Conservation (phyloP, 176 grass and related monocot genomes). For the Bolboschoenus planiculmis region DNA sequence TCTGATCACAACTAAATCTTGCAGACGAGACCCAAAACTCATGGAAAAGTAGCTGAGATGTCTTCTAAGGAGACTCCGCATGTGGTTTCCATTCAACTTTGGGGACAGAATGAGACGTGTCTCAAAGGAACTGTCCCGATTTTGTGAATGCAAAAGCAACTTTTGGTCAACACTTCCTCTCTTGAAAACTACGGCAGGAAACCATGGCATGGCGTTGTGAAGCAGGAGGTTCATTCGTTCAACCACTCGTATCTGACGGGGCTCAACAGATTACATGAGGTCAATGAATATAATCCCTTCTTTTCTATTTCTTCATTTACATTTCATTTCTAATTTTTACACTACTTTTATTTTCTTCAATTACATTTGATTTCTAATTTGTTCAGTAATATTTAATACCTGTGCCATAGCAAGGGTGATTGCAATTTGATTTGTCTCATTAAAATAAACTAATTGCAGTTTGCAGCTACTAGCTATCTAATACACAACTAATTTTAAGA, state of each 20-base stretch:
- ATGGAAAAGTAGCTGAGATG: background rate
- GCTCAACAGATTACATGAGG: background rate
- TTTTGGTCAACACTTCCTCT: slow-evolving; percentile 20
- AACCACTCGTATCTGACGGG: background rate
- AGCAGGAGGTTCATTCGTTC: background rate
- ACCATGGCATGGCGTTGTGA: slow-evolving; percentile 12
- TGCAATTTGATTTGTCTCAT: background rate
- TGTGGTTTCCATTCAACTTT: background rate
- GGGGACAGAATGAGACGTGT: slow-evolving; percentile 15
- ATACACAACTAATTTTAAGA: too few species aligned
- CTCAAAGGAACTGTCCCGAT: slow-evolving; percentile 22
- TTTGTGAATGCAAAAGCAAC: slow-evolving; percentile 12
- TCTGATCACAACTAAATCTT: background rate
- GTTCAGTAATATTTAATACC: background rate
- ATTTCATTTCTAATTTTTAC: background rate
- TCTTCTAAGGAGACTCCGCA: background rate
- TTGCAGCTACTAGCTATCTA: too few species aligned
- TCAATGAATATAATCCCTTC: background rate
- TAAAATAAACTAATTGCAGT: background rate
- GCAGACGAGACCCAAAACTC: slow-evolving; percentile 20
- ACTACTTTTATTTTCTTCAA: background rate
- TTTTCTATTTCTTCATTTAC: background rate
- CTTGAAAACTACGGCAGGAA: slow-evolving; percentile 26
- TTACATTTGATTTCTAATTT: background rate
- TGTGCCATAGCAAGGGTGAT: background rate